Evolutionary conservation across 192 early-diverging fungal genomes (phyloP), one percentile per base, ranked within the genome.

Genomic region (Umbelopsis sp.): DNA sequence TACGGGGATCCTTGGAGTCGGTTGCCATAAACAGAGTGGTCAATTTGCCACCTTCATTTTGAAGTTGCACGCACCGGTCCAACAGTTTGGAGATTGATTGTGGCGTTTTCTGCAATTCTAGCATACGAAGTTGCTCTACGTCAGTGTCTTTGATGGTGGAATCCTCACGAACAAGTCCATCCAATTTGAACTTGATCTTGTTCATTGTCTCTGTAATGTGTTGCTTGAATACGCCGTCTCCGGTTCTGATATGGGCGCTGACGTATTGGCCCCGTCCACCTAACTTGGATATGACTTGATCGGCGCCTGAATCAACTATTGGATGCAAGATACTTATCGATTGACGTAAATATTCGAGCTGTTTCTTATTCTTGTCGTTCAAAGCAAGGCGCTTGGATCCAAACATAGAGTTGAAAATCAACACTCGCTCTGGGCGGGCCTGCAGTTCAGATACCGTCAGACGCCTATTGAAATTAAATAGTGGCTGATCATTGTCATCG

Each of bases 361-460:
- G 51, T 45, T 74, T 72, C 16, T 70, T 76, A 11, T 70, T 64
- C 15, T 76, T 47, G 8, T 74, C 52, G n/a, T 81, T 72, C 16
- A 81, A 70, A n/a, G 74, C 74, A 13, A 87, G 53, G 2, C 85
- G 69, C 3, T 69, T 73, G 7, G 81, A 73, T 15, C 80, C 78
- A 68, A 83, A 84, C 13, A 84, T 69, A 1, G 85, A 84, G 2
- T 81, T 83, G 49, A 87, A 78, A 22, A 78, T 69, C 4, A 84
- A 74, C 47, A 87, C n/a, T 20, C 68, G 53, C 30, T 87, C 83
- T 2, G 79, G 75, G 9, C 81, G 46, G 2, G 65, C 30, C 4
- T 69, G 46, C 7, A 87, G 35, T 46, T 81, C 78, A 2, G 81
- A 75, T 33, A 87, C 67, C 58, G 67, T 51, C 11, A 75, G 35